These are phyloP conservation scores for Thraustochytrium sp. DNA, from an alignment of 352 stramenopile genomes.

Conservation along the genomic window DNA sequence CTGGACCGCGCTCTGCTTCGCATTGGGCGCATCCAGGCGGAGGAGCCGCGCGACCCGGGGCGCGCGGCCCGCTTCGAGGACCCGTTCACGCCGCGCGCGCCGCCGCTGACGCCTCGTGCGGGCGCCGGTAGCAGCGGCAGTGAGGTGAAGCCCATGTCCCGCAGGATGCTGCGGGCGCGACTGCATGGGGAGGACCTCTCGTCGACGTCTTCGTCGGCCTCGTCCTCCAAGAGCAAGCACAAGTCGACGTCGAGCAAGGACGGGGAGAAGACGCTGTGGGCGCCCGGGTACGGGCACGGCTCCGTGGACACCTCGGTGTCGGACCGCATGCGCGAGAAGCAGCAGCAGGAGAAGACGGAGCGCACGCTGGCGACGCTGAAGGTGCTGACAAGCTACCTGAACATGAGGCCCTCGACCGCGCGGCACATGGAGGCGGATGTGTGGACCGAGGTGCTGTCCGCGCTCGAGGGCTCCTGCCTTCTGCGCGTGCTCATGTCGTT, in stretches of 20 bases:
- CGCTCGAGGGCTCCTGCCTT: conserved; percentile 18
- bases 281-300: conserved; percentile 35
- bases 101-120: too few relatives aligned
- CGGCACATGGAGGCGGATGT: background rate
- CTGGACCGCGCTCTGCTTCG: conserved; percentile 19
- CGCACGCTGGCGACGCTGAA: conserved; percentile 29
- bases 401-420: background rate
- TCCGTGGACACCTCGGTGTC: conserved; percentile 11
- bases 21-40: conserved; percentile 6
- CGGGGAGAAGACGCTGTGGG: conserved; percentile 10
- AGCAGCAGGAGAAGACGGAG: conserved; percentile 31
- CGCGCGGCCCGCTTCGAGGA: conserved; percentile 26
- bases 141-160: background rate
- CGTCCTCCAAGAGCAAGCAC: background rate
- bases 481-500: conserved; percentile 39
- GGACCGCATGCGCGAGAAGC: conserved; percentile 41
- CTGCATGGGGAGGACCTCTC: background rate
- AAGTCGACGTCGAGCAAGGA: background rate
- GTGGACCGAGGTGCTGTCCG: background rate
- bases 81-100: background rate
- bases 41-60: conserved; percentile 23
- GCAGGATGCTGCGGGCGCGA: background rate
- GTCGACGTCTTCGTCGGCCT: background rate
- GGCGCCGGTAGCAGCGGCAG: background rate
- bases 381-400: conserved; percentile 16